These are phyloP conservation scores for Mortierella sp. DNA, from an alignment of 371 early-diverging fungal genomes.

Conservation along the genomic window DNA sequence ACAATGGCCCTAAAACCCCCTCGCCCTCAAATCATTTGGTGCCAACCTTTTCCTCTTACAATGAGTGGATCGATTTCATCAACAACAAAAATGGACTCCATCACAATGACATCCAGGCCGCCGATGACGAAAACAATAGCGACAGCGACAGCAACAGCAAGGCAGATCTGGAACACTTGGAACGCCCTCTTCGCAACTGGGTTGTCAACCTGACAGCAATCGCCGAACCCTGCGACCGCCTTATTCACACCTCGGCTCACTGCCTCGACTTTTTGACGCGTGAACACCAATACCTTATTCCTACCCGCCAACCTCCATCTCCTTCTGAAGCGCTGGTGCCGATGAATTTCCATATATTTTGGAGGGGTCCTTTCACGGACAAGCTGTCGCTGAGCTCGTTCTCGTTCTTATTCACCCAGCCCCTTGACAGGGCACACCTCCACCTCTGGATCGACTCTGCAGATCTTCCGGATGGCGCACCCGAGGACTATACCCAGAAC, in stretches of 20 bases:
- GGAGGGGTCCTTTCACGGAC: constrained; percentile 53
- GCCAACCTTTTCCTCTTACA: constrained; percentile 20
- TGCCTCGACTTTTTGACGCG: constrained; percentile 28
- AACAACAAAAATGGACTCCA: constrained; percentile 7
- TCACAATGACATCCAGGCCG: not conserved
- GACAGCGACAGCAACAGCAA: not conserved
- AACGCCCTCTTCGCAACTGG: constrained; percentile 34
- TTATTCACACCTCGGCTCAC: constrained; percentile 42
- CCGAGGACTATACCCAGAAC: constrained; percentile 43
- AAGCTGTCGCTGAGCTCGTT: constrained; percentile 40
- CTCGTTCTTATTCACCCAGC: constrained; percentile 54
- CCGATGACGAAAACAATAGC: not conserved
- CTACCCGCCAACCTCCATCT: not conserved
- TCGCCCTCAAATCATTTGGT: not conserved
- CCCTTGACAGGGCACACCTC: constrained; percentile 34
- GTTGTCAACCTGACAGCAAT: constrained; percentile 36
- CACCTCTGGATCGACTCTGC: constrained; percentile 55
- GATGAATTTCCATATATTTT: constrained; percentile 55
- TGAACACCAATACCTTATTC: constrained; percentile 39
- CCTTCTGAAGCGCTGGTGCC: not conserved
- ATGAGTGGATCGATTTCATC: constrained; percentile 28
- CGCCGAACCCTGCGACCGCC: constrained; percentile 34
- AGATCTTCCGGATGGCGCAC: constrained; percentile 33
- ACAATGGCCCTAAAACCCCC: not conserved
- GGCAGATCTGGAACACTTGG: constrained; percentile 5